A percentile compares a stretch with the other conserved stretches of the same genome.
These are phyloP conservation scores for Pichia sp. DNA, from an alignment of 1,139 yeast species.

Conservation along the genomic window DNA sequence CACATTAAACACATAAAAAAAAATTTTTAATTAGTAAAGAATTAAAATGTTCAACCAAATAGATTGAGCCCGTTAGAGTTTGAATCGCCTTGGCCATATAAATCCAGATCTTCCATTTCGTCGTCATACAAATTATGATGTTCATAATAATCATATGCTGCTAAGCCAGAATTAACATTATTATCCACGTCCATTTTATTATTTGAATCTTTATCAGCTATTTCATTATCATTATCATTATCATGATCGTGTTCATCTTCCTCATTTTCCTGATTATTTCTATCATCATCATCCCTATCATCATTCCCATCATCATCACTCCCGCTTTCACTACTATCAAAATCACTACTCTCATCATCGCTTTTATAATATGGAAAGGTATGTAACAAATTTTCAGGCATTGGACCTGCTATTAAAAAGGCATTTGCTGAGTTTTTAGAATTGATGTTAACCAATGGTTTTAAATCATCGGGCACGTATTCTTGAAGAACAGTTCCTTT, in stretches of 20 bases:
- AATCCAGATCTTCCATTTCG: conserved; percentile 14
- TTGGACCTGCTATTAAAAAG: conserved; percentile 29
- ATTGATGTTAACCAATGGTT: conserved; percentile 13
- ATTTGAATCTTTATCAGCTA: too few species aligned
- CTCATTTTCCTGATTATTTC: not conserved
- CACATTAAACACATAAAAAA: not conserved
- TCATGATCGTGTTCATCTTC: not conserved
- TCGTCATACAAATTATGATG: conserved; percentile 19
- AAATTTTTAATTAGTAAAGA: not conserved
- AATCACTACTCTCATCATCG: conserved; percentile 19
- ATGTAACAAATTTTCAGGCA: conserved; percentile 28
- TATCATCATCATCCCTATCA: conserved; percentile 6
- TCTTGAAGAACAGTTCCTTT: conserved; percentile 25
- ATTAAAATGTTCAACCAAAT: conserved; percentile 12
- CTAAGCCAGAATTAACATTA: conserved; percentile 9
- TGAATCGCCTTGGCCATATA: conserved; percentile 17
- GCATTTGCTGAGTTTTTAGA: conserved; percentile 21
- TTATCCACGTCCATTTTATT: conserved; percentile 2
- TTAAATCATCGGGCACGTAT: conserved; percentile 25
- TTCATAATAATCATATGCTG: conserved; percentile 24
- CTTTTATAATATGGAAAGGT: conserved; percentile 28
- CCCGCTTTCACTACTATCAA: conserved; percentile 13
- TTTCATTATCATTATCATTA: not conserved
- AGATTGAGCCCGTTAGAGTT: conserved; percentile 17
- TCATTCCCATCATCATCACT: not conserved